Base-by-base conservation (phyloP, 768 basidiomycete species). In the Serendipita sp. region DNA sequence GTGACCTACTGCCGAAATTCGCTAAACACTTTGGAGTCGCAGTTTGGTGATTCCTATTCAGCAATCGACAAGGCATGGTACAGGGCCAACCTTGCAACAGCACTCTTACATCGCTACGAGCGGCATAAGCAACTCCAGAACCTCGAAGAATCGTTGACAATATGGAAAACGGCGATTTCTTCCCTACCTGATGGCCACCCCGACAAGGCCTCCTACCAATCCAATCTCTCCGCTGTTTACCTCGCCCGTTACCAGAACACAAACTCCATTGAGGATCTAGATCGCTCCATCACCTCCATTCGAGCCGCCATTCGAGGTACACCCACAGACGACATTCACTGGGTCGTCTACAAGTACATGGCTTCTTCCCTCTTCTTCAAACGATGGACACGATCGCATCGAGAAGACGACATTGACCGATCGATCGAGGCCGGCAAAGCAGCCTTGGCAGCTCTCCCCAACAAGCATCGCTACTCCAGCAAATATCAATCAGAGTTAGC, bases 301-400 rank as follows among this genome's bases (percentile, higher is more conserved):
- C 56, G 56, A 32, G 28, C 56, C 16, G 56, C 56, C 28, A 60
- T 60, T 35, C 56, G 56, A 38, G 56, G 56, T 10, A 60, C 56
- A 2, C 56, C 56, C 24, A 32, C 8, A 10, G 56, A 60, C 18
- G 56, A 60, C 37, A 60, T 60, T 32, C 56, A 60, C 37, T 60
- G 56, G 56, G 37, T 60, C 10, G 18, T 60, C 56, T 60, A 60
- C 56, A 60, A 60, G 30, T 60, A 60, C 56, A 60, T 60, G 56
- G 56, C 56, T 35, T 28, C 28, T n/a, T 60, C 56, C 56, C 56
- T 60, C 56, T 60, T 34, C 56, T 38, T 60, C 30, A 60, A 60
- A 0, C 11, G 56, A 60, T 60, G 35, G 24, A 30, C 16, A 3
- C 2, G 35, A n/a, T 32, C 56, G 10, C 56, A 60, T 16, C 24